Conservation (phyloP, 257 asterid genomes). For the Eustoma russellianum region DNA sequence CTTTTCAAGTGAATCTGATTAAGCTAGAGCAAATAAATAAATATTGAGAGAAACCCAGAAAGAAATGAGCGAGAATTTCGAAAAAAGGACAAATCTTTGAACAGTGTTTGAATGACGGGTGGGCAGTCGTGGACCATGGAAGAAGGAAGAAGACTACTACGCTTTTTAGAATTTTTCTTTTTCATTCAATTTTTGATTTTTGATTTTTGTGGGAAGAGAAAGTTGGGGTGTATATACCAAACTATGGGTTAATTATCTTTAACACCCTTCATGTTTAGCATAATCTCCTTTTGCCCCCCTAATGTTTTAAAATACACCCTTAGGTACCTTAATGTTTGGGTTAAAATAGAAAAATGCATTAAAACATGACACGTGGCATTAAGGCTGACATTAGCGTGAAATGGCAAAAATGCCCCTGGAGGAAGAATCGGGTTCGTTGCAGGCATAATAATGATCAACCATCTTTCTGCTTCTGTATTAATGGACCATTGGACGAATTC, state of each 20-base stretch:
- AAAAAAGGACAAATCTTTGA: constrained; percentile 13
- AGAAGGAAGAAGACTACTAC: constrained; percentile 12
- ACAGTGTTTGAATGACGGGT: constrained; percentile 14
- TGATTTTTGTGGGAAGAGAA: constrained; percentile 26
- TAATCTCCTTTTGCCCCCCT: too few species aligned
- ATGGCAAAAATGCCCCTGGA: too few species aligned
- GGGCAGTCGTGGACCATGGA: constrained; percentile 26
- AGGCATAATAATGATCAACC: too few species aligned
- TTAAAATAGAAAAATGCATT: too few species aligned
- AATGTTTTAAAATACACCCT: too few species aligned
- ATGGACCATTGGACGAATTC: too few species aligned
- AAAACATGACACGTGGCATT: too few species aligned
- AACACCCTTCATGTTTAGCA: too few species aligned
- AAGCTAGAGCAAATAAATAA: not conserved
- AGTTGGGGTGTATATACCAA: constrained; percentile 3
- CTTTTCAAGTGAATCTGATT: not conserved
- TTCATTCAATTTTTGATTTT: constrained; percentile 11
- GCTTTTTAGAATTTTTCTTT: constrained; percentile 21
- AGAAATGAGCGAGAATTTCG: not conserved
- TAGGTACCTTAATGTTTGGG: too few species aligned
- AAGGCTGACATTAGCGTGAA: too few species aligned
- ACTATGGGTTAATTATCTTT: constrained; percentile 8
- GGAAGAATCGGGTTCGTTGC: too few species aligned
- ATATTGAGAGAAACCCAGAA: not conserved
- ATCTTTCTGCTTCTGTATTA: too few species aligned